phyloP scores from a whole-genome alignment of 202 grass and related monocot genomes.

The Zizania palustris region DNA sequence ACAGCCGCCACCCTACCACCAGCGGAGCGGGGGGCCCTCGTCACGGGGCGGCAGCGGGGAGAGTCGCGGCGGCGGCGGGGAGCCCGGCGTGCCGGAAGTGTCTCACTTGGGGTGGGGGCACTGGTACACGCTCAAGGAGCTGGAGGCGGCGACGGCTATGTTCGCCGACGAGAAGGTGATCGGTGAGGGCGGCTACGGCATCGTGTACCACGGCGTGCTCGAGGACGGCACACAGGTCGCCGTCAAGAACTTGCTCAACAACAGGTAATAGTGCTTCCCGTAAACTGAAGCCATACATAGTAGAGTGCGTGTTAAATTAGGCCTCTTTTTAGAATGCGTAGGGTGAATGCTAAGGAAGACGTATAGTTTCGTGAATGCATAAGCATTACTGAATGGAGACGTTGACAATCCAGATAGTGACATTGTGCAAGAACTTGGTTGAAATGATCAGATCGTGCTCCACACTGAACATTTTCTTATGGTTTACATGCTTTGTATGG shows the following conservation, averaged over 20 bases:
- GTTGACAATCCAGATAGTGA: conserved; percentile 42
- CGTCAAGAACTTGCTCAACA: conserved; percentile 91
- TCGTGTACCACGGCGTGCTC: conserved; percentile 84
- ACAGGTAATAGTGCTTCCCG: conserved; percentile 53
- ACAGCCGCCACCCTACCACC: conserved; percentile 43
- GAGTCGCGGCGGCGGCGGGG: conserved; percentile 61
- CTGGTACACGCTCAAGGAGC: conserved; percentile 95
- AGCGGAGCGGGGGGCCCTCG: conserved; percentile 52
- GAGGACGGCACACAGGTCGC: conserved; percentile 75
- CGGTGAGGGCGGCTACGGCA: conserved; percentile 88
- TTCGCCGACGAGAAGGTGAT: conserved; percentile 91
- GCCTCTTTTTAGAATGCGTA: conserved; percentile 26
- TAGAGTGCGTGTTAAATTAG: conserved; percentile 25
- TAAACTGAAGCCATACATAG: conserved; percentile 20
- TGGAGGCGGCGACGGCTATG: conserved; percentile 77
- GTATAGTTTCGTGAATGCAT: conserved; percentile 15
- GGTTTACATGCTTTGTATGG: conserved; percentile 27
- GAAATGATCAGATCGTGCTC: neutral
- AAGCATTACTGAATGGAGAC: conserved; percentile 33
- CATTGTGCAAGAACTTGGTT: conserved; percentile 31
- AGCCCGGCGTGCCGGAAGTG: conserved; percentile 67
- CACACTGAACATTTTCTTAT: conserved; percentile 16
- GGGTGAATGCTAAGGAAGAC: conserved; percentile 36
- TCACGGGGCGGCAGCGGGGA: conserved; percentile 65
- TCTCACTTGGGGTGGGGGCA: conserved; percentile 91